Conservation (phyloP, 2,329 filamentous ascomycete species). For the Coniochaeta sp. region DNA sequence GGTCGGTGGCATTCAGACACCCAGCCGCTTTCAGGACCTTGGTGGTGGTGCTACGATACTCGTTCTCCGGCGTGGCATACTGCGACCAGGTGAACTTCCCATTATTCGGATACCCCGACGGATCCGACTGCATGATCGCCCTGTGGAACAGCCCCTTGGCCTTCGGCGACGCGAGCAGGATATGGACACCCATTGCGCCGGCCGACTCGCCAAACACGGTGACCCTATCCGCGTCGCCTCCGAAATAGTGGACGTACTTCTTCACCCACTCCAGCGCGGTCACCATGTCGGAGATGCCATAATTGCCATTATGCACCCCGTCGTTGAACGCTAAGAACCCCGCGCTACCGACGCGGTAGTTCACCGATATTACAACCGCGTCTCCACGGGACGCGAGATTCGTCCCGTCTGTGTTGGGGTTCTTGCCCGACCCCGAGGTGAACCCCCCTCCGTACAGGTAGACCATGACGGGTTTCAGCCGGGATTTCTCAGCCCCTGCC, state of each 20-base stretch:
- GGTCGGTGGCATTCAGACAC: conserved; percentile 15
- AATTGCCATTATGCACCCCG: conserved; percentile 31
- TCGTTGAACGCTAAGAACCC: conserved; percentile 23
- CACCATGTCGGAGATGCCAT: conserved; percentile 32
- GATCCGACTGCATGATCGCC: conserved; percentile 22
- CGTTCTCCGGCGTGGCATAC: conserved; percentile 15
- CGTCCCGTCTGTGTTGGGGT: conserved; percentile 37
- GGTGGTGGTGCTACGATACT: conserved; percentile 13
- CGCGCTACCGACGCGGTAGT: conserved; percentile 28
- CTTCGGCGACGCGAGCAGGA: conserved; percentile 18
- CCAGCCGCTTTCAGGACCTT: conserved; percentile 17
- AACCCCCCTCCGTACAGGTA: conserved; percentile 39
- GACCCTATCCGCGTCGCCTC: conserved; percentile 23
- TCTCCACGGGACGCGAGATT: conserved; percentile 37
- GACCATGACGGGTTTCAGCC: conserved; percentile 37
- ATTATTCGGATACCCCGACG: conserved; percentile 15
- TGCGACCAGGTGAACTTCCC: conserved; percentile 11
- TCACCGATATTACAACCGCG: conserved; percentile 33
- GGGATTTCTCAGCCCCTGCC: conserved; percentile 10
- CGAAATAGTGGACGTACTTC: conserved; percentile 25
- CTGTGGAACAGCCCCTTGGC: conserved; percentile 21
- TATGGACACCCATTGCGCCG: conserved; percentile 16
- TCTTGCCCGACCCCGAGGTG: conserved; percentile 30
- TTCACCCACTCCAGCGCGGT: conserved; percentile 31
- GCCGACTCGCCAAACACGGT: conserved; percentile 29